Evolutionary conservation across 75 land plant genomes (phyloP).

Genomic region (Adiantum capillusveneris): DNA sequence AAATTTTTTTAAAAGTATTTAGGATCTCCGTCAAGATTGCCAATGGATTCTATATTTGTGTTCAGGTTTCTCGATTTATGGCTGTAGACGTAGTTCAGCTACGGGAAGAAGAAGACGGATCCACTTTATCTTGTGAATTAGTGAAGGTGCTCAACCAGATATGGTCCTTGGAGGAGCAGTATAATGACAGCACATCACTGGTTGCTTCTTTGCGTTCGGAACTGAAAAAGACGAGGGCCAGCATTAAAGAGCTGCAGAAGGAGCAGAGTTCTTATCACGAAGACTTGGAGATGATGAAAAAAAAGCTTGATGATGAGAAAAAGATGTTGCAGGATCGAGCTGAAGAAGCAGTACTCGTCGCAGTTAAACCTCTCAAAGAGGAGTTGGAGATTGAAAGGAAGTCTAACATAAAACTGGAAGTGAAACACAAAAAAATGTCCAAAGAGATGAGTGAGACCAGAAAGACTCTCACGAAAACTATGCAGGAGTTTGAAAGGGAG

Average conservation of each 20-base stretch:
- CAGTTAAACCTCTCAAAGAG: conserved; percentile 42
- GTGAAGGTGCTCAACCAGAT: conserved; percentile 78
- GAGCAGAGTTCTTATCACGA: conserved; percentile 47
- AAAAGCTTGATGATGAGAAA: conserved; percentile 58
- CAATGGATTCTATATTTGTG: too few species aligned
- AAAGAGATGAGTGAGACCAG: conserved; percentile 61
- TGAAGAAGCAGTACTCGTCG: conserved; percentile 41
- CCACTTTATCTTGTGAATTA: conserved; percentile 68
- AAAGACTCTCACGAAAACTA: conserved; percentile 36
- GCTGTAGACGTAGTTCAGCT: background rate
- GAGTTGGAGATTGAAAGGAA: conserved; percentile 41
- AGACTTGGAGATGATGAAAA: conserved; percentile 58
- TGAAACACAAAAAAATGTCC: conserved; percentile 57
- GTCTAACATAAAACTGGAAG: conserved; percentile 58
- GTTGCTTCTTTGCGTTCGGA: conserved; percentile 59
- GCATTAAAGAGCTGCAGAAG: conserved; percentile 46
- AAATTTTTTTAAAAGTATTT: too few species aligned
- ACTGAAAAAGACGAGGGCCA: conserved; percentile 44
- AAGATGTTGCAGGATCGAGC: conserved; percentile 43
- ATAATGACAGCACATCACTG: conserved; percentile 41
- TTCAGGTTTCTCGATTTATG: too few species aligned
- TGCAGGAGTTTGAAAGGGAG: conserved; percentile 64
- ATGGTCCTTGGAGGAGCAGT: conserved; percentile 80
- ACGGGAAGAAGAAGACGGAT: conserved; percentile 23
- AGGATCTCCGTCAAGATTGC: too few species aligned